Conservation (phyloP, 345 rosid genomes). For the Xanthoceras sorbifolium region DNA sequence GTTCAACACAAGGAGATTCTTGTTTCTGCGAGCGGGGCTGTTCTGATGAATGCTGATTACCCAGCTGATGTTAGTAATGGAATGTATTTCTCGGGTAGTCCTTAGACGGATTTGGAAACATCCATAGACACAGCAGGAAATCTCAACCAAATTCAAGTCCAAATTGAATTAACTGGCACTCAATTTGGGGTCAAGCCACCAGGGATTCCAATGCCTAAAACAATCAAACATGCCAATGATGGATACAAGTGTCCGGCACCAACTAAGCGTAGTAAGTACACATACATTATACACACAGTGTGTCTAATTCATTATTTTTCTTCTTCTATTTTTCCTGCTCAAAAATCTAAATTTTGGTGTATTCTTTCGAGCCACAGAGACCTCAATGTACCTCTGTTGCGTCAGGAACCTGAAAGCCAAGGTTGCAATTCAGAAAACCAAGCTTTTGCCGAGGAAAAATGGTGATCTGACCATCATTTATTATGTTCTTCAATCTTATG, state of each 20-base stretch:
- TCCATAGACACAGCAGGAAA: slow-evolving; percentile 58
- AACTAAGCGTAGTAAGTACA: slow-evolving; percentile 12
- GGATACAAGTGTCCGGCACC: slow-evolving; percentile 50
- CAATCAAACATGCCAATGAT: slow-evolving; percentile 36
- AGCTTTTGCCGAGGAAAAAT: slow-evolving; percentile 35
- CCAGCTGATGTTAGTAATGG: slow-evolving; percentile 56
- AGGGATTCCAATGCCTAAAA: slow-evolving; percentile 41
- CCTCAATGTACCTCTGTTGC: slow-evolving; percentile 43
- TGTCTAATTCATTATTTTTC: not conserved
- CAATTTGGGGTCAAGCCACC: slow-evolving; percentile 32
- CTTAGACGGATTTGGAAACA: slow-evolving; percentile 45
- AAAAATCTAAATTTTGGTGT: not conserved
- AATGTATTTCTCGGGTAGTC: slow-evolving; percentile 41
- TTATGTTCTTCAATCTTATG: slow-evolving; percentile 37
- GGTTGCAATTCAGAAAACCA: slow-evolving; percentile 12
- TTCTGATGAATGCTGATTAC: slow-evolving; percentile 35
- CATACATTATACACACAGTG: no score
- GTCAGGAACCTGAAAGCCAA: slow-evolving; percentile 15
- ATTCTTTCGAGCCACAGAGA: slow-evolving; percentile 11
- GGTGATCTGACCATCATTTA: slow-evolving; percentile 55
- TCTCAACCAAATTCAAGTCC: slow-evolving; percentile 26
- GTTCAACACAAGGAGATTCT: slow-evolving; percentile 44
- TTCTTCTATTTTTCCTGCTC: not conserved
- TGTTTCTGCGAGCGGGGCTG: slow-evolving; percentile 37
- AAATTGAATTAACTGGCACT: slow-evolving; percentile 45